phyloP scores from a whole-genome alignment of 768 basidiomycete species.

The Vishniacozyma victoriae region DNA sequence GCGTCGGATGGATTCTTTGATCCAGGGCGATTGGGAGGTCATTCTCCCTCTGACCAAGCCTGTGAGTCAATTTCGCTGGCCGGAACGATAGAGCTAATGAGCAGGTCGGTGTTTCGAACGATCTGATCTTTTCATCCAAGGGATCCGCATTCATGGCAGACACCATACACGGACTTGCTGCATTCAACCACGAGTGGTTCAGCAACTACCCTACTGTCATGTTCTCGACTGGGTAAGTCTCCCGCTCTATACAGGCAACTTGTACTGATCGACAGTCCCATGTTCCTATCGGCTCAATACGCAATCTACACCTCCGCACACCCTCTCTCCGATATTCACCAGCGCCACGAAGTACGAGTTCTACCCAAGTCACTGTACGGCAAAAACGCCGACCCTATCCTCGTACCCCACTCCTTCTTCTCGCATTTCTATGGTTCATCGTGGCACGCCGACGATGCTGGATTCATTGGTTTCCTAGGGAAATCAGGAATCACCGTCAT shows the following conservation, averaged over 20 bases:
- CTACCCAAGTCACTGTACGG: constrained; percentile 96
- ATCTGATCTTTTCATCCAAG: constrained; percentile 86
- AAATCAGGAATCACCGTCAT: constrained; percentile 81
- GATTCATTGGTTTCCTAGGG: constrained; percentile 89
- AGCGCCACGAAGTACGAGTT: constrained; percentile 73
- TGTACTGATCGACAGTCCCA: constrained; percentile 56
- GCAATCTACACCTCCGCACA: constrained; percentile 61
- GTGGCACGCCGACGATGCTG: constrained; percentile 97
- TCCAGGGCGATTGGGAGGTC: constrained; percentile 66
- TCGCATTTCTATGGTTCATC: constrained; percentile 96
- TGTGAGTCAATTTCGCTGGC: constrained; percentile 16
- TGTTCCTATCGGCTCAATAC: constrained; percentile 95
- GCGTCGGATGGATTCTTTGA: constrained; percentile 75
- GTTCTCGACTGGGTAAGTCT: constrained; percentile 74
- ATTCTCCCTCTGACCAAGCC: constrained; percentile 93
- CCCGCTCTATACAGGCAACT: background rate
- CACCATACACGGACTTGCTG: constrained; percentile 82
- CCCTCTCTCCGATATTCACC: constrained; percentile 51
- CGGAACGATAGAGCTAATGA: background rate
- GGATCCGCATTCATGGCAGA: constrained; percentile 83
- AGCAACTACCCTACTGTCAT: constrained; percentile 99
- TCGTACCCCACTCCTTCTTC: constrained; percentile 88
- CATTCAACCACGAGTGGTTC: constrained; percentile 88
- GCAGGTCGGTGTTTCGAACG: constrained; percentile 86
- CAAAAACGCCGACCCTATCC: constrained; percentile 78